These are phyloP conservation scores for Colletotrichum musae DNA, from an alignment of 2,329 filamentous ascomycete species.

Conservation along the genomic window DNA sequence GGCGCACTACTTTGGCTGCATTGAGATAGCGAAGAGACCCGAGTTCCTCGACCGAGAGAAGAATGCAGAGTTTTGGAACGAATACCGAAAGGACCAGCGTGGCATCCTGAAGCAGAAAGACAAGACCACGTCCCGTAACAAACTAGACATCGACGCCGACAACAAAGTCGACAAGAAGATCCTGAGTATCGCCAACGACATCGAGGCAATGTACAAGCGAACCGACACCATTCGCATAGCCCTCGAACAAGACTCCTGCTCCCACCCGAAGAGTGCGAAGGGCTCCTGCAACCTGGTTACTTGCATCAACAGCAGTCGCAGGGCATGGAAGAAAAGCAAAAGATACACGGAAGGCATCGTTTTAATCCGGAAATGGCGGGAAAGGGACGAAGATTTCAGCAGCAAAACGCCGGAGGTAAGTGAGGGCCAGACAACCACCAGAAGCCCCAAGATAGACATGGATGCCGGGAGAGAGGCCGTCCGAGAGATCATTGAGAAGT, in stretches of 20 bases:
- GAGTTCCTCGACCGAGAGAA: neutral
- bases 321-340: slow-evolving; percentile 2
- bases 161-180: neutral
- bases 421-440: neutral
- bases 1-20: slow-evolving; percentile 28
- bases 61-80: neutral
- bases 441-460: neutral
- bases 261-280: neutral
- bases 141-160: neutral
- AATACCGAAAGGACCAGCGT: neutral
- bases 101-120: neutral
- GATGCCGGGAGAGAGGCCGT: neutral
- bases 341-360: neutral
- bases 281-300: neutral
- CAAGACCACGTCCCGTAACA: neutral
- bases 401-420: neutral
- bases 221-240: neutral
- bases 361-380: neutral
- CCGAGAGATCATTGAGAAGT: neutral
- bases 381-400: too few relatives aligned
- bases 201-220: slow-evolving; percentile 15
- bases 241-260: neutral
- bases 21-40: slow-evolving; percentile 6
- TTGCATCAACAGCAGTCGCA: neutral
- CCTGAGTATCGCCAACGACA: neutral